Evolutionary conservation across 352 stramenopile genomes (phyloP).

Genomic region (Blastocystis sp.): DNA sequence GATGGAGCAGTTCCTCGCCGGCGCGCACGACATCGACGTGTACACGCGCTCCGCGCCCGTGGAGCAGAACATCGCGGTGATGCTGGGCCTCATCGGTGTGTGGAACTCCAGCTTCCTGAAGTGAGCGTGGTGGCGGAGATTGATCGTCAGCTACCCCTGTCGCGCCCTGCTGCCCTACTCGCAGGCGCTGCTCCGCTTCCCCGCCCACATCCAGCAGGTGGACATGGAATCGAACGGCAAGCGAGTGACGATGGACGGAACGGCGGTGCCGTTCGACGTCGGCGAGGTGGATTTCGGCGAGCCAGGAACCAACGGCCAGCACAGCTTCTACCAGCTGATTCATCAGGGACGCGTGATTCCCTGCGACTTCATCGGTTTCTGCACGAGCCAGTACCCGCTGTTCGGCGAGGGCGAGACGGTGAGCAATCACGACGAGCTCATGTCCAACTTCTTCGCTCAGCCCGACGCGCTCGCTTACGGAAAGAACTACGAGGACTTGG

Average conservation of each 20-base stretch:
- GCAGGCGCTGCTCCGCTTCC: constrained; percentile 83
- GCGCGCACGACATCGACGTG: constrained; percentile 88
- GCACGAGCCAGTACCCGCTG: constrained; percentile 79
- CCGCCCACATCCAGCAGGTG: constrained; percentile 91
- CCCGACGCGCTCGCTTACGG: constrained; percentile 88
- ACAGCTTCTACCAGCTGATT: constrained; percentile 97
- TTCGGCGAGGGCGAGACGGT: constrained; percentile 68
- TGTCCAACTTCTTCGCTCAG: constrained; percentile 99
- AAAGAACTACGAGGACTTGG: constrained; percentile 84
- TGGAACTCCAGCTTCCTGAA: constrained; percentile 96
- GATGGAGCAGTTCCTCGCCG: constrained; percentile 78
- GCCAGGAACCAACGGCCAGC: constrained; percentile 90
- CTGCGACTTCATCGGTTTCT: constrained; percentile 95
- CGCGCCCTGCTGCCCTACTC: constrained; percentile 68
- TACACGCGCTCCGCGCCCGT: constrained; percentile 80
- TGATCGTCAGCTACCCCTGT: constrained; percentile 69
- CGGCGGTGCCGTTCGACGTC: constrained; percentile 78
- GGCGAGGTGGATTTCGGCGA: constrained; percentile 93
- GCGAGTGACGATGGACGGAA: constrained; percentile 82
- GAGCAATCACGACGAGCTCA: constrained; percentile 96
- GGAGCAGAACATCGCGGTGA: constrained; percentile 82
- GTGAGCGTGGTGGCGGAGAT: constrained; percentile 71
- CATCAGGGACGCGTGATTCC: constrained; percentile 90
- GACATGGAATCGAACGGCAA: constrained; percentile 99
- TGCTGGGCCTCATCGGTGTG: constrained; percentile 87